These are phyloP conservation scores for Sporobolomyces roseus DNA, from an alignment of 768 basidiomycete species.

Conservation along the genomic window DNA sequence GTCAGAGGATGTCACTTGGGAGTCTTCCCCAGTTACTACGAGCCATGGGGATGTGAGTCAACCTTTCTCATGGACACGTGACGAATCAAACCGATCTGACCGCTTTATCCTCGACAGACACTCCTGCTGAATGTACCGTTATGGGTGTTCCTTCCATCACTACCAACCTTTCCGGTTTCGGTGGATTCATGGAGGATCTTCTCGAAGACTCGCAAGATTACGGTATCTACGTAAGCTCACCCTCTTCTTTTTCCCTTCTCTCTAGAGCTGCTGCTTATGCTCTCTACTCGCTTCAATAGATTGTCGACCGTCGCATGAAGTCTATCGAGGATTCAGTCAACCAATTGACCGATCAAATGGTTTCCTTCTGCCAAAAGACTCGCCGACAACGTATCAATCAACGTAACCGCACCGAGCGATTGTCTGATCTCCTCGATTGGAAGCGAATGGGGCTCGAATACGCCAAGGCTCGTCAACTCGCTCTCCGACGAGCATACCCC, in stretches of 20 bases:
- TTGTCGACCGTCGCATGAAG: slow-evolving; percentile 84
- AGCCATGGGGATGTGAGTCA: slow-evolving; percentile 44
- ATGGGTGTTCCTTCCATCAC: slow-evolving; percentile 99
- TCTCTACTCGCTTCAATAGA: slow-evolving; percentile 47
- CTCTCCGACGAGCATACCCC: slow-evolving; percentile 84
- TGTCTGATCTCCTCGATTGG: slow-evolving; percentile 93
- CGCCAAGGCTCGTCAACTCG: slow-evolving; percentile 77
- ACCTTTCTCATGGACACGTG: slow-evolving; percentile 32
- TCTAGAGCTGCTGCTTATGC: neutral
- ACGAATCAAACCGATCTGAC: neutral
- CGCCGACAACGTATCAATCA: slow-evolving; percentile 98
- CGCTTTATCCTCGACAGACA: slow-evolving; percentile 55
- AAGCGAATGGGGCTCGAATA: slow-evolving; percentile 97
- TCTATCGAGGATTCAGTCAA: slow-evolving; percentile 87
- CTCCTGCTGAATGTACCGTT: slow-evolving; percentile 98
- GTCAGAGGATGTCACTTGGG: slow-evolving; percentile 96
- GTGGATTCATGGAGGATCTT: slow-evolving; percentile 65
- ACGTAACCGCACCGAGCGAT: slow-evolving; percentile 91
- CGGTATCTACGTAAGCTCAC: slow-evolving; percentile 26
- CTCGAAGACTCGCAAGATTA: slow-evolving; percentile 75
- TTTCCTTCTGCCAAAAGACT: slow-evolving; percentile 71
- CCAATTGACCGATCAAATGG: slow-evolving; percentile 72
- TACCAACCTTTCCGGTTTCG: slow-evolving; percentile 96
- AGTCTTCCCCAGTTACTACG: slow-evolving; percentile 71
- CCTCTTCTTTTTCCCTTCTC: neutral